A percentile compares a stretch with the other conserved stretches of the same genome.
Evolutionary conservation across 148 eudicot species (phyloP).

Genomic region (Euryodendron excelsum): DNA sequence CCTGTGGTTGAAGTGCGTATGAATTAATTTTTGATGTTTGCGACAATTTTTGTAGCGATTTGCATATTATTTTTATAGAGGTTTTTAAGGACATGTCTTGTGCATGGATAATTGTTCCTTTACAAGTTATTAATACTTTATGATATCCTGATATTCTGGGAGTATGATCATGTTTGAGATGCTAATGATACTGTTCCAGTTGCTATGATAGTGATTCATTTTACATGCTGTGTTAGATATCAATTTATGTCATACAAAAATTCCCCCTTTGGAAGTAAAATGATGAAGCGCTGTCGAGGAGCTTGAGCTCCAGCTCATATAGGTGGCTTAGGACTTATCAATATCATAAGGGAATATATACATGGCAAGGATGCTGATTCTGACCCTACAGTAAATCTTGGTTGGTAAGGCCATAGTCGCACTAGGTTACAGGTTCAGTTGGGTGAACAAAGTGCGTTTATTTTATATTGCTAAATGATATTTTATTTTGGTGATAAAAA

Average conservation of each 20-base stretch:
- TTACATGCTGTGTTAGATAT: not conserved
- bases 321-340: not conserved
- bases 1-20: slow-evolving; percentile 83
- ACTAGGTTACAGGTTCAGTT: too few relatives aligned
- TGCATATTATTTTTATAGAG: not conserved
- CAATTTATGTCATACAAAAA: not conserved
- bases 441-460: not conserved
- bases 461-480: too few relatives aligned
- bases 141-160: not conserved
- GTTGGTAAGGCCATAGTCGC: not conserved
- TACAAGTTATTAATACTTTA: not conserved
- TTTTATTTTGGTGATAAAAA: too few relatives aligned
- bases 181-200: not conserved
- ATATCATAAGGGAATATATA: not conserved
- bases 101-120: not conserved
- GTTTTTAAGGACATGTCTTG: not conserved
- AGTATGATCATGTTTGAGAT: not conserved
- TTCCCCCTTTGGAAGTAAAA: not conserved
- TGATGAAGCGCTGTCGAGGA: not conserved
- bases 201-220: not conserved
- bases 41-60: not conserved
- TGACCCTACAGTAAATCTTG: not conserved
- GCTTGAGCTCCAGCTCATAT: not conserved
- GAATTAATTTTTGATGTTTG: not conserved
- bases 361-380: not conserved